Conservation (phyloP, 169 alveolate genomes). For the Plasmodium ovale region DNA sequence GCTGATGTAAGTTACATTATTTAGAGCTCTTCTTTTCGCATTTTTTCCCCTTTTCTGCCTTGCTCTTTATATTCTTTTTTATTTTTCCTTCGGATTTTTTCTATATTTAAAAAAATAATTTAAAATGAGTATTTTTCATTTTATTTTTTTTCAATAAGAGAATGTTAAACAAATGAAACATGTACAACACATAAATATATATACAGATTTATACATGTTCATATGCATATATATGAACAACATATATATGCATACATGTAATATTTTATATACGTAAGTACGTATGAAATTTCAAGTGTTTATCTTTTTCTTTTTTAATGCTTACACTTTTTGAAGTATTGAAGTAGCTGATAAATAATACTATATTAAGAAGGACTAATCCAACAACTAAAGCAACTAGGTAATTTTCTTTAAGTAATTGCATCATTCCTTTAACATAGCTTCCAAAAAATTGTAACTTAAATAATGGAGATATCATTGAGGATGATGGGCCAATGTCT, state of each 20-base stretch:
- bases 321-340: too few species aligned
- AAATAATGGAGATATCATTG: constrained; percentile 36
- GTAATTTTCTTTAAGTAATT: neutral
- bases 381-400: neutral
- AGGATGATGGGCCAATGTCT: constrained; percentile 17
- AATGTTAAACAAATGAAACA: neutral
- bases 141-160: too few species aligned
- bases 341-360: neutral
- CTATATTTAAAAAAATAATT: too few species aligned
- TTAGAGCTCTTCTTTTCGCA: neutral
- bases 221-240: too few species aligned
- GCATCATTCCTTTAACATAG: constrained; percentile 11
- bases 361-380: neutral
- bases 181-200: neutral
- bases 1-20: too few species aligned
- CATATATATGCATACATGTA: too few species aligned
- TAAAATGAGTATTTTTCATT: neutral
- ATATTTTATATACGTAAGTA: too few species aligned
- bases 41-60: neutral
- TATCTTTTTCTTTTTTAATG: too few species aligned
- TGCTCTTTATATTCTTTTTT: neutral
- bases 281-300: too few species aligned
- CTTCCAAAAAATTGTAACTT: constrained; percentile 26
- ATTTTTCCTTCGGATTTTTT: too few species aligned
- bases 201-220: too few species aligned